Percentiles rank a stretch among this genome's conserved stretches.
Conservation (phyloP, 441 rosid species). For the Brassica balearica region DNA sequence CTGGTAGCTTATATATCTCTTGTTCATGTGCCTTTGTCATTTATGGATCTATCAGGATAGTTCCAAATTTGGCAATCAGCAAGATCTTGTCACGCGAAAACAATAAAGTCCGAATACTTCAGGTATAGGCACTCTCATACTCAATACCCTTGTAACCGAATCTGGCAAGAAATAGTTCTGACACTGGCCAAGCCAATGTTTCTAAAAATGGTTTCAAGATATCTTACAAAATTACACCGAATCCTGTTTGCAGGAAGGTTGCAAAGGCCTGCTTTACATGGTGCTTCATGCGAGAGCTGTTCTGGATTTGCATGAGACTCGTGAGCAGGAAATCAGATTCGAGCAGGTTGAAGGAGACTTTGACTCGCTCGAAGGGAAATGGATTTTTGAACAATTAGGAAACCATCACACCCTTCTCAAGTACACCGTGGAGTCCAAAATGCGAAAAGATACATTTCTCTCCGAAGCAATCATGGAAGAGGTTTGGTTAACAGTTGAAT, state of each 20-base stretch:
- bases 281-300: constrained; percentile 97
- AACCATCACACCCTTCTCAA: constrained; percentile 89
- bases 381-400: constrained; percentile 93
- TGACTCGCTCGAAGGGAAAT: constrained; percentile 86
- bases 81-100: constrained; percentile 88
- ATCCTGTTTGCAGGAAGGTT: constrained; percentile 79
- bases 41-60: constrained; percentile 64
- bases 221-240: neutral
- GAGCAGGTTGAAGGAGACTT: constrained; percentile 98
- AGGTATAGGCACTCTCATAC: constrained; percentile 57
- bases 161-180: constrained; percentile 6
- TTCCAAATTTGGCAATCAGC: constrained; percentile 96
- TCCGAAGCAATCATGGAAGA: constrained; percentile 99
- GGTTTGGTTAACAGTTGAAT: constrained; percentile 51
- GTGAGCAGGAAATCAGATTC: constrained; percentile 85
- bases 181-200: constrained; percentile 25
- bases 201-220: constrained; percentile 14
- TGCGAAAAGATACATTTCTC: constrained; percentile 87
- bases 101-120: constrained; percentile 90
- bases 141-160: neutral
- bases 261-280: constrained; percentile 95
- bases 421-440: constrained; percentile 90
- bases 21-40: constrained; percentile 17
- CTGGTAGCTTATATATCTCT: constrained; percentile 5
- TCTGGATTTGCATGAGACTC: constrained; percentile 82